These are phyloP conservation scores for Eucalyptus sp. DNA, from an alignment of 345 rosid genomes.

Conservation along the genomic window DNA sequence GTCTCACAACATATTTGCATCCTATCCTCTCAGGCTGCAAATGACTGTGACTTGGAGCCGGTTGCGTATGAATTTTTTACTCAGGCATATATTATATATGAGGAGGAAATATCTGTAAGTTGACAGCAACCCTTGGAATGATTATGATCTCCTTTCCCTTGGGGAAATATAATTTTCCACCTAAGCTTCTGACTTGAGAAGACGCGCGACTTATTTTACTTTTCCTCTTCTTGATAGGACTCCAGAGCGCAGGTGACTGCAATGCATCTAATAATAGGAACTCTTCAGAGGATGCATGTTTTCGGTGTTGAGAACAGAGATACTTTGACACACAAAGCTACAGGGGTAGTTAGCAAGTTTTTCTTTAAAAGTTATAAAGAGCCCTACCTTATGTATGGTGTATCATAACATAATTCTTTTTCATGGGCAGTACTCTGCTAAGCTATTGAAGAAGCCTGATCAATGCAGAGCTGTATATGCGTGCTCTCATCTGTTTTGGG, in stretches of 20 bases:
- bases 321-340: slow-evolving; percentile 92
- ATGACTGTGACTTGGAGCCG: slow-evolving; percentile 89
- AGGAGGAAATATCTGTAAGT: slow-evolving; percentile 96
- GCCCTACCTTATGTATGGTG: not conserved
- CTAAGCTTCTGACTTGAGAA: not conserved
- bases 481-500: slow-evolving; percentile 97
- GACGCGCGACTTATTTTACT: not conserved
- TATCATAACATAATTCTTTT: not conserved
- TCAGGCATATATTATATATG: slow-evolving; percentile 95
- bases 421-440: slow-evolving; percentile 81
- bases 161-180: not conserved
- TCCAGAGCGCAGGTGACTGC: slow-evolving; percentile 95
- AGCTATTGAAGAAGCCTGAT: slow-evolving; percentile 96
- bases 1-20: not conserved
- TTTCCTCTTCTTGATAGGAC: slow-evolving; percentile 39
- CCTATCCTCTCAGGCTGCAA: slow-evolving; percentile 66
- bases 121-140: not conserved
- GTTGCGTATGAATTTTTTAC: slow-evolving; percentile 98
- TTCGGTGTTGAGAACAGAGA: slow-evolving; percentile 98
- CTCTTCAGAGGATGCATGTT: slow-evolving; percentile 96
- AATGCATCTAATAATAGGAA: slow-evolving; percentile 78
- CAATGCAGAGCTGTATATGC: slow-evolving; percentile 97
- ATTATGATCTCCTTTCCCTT: not conserved
- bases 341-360: slow-evolving; percentile 55
- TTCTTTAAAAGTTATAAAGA: not conserved